Percentiles rank a stretch among this genome's conserved stretches.
Evolutionary conservation across 2,329 filamentous ascomycete genomes (phyloP).

Genomic region (Cercospora sesami): DNA sequence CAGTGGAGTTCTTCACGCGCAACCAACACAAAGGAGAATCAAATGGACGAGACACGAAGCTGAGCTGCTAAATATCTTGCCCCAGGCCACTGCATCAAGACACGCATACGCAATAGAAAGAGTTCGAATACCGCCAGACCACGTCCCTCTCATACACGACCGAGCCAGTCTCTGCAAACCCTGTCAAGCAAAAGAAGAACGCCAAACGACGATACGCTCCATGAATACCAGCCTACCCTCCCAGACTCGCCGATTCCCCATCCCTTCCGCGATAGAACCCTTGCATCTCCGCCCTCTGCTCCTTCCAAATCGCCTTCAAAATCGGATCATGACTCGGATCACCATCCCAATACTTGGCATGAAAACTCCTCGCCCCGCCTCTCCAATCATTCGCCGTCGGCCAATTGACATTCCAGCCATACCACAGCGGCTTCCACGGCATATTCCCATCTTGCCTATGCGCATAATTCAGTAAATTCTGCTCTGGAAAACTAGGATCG

Average conservation of each 20-base stretch:
- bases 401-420: conserved; percentile 45
- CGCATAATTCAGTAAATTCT: conserved; percentile 45
- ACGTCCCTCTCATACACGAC: not conserved
- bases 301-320: conserved; percentile 40
- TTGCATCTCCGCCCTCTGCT: conserved; percentile 42
- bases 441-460: conserved; percentile 43
- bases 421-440: conserved; percentile 44
- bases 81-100: not conserved
- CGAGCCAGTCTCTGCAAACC: not conserved
- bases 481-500: conserved; percentile 40
- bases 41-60: not conserved
- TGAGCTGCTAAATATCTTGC: not conserved
- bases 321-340: conserved; percentile 40
- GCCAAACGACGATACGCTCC: not conserved
- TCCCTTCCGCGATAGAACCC: conserved; percentile 39
- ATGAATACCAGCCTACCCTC: not conserved
- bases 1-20: not conserved
- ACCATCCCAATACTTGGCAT: conserved; percentile 46
- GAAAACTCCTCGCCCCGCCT: conserved; percentile 41
- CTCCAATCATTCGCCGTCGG: conserved; percentile 42
- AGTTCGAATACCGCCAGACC: not conserved
- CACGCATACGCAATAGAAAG: not conserved
- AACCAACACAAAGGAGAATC: not conserved
- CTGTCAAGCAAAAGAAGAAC: not conserved
- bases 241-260: not conserved